A percentile compares a stretch with the other conserved stretches of the same genome.
Evolutionary conservation across 2,329 filamentous ascomycete species (phyloP).

Genomic region (Zasmidium citrigriseum): DNA sequence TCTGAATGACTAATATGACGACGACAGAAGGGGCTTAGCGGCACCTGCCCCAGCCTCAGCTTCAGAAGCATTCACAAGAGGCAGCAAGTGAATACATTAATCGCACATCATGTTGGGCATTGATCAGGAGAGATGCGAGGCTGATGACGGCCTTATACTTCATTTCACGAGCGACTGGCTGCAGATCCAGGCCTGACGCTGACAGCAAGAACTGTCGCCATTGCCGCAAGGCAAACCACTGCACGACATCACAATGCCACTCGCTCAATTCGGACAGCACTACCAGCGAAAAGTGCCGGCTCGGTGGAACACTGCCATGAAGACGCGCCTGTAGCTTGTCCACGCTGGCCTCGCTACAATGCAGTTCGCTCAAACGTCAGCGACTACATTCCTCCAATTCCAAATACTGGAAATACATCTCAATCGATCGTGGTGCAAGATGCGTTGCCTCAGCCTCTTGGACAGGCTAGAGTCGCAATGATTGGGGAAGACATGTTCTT

Average conservation of each 20-base stretch:
- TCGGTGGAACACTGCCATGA: constrained; percentile 1
- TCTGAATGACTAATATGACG: neutral
- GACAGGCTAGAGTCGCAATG: neutral
- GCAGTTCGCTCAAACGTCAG: neutral
- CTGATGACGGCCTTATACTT: neutral
- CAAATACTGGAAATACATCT: neutral
- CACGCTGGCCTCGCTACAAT: constrained; percentile 9
- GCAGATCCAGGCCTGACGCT: constrained; percentile 1
- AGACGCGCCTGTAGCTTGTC: neutral
- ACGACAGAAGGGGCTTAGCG: too few species aligned
- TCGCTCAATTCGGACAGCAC: constrained; percentile 9
- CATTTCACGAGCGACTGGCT: neutral
- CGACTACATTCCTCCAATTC: constrained; percentile 2
- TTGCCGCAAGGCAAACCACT: constrained; percentile 15
- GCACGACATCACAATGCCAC: constrained; percentile 15
- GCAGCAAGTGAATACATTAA: neutral
- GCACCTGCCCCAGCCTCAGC: neutral
- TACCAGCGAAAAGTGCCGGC: constrained; percentile 6
- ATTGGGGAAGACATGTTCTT: neutral
- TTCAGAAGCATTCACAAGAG: neutral
- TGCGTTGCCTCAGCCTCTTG: neutral
- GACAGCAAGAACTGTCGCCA: neutral
- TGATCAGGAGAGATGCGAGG: neutral
- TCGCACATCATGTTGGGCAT: neutral
- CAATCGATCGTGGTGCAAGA: neutral